Evolutionary conservation across 768 basidiomycete genomes (phyloP), one percentile per base, ranked within the genome.

Genomic region (Amanita pallidorosea): DNA sequence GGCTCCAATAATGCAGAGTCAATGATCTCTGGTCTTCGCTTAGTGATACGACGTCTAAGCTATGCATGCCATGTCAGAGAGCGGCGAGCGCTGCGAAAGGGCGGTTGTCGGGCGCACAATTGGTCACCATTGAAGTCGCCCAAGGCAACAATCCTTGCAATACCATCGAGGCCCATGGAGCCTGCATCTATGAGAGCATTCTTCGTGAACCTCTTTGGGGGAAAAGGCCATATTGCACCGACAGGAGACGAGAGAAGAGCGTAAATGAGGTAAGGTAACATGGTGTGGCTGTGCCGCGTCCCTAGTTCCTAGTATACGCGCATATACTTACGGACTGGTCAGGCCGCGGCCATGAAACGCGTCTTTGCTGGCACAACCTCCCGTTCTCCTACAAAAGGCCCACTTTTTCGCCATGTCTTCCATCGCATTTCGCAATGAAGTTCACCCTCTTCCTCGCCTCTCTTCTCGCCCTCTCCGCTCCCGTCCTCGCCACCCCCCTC

Each of bases 101-200:
- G 12, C 23, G 40, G 5, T 45, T 35, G n/a, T 36, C 4, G 53
- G 17, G 69, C 88, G 62, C 63, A 96, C 92, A 88, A 87, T 63
- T 97, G 93, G 65, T 98, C 92, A 4, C 89, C 93, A 63, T 97
- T 82, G 65, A 94, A 95, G 69, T 99, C 95, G 29, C 93, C 96
- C 58, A 90, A 88, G 7, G 93, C 94, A 53, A 90, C 74, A 17
- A 96, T 76, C 47, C 87, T 75, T 23, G 80, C 82, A 48, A 80
- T 76, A n/a, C 72, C 74, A 43, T 75, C 75, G 29, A 97, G 67
- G 2, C 93, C 94, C 64, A 94, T 70, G 1, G 81, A 68, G 7
- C 92, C 94, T 2, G 91, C 84, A 54, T 79, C 72, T 45, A 96
- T 70, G 47, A 97, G 74, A 0, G 85, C 76, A 59, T 93, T 94